phyloP scores from a whole-genome alignment of 495 filamentous ascomycete species.

The Aspergillus saccharolyticus region DNA sequence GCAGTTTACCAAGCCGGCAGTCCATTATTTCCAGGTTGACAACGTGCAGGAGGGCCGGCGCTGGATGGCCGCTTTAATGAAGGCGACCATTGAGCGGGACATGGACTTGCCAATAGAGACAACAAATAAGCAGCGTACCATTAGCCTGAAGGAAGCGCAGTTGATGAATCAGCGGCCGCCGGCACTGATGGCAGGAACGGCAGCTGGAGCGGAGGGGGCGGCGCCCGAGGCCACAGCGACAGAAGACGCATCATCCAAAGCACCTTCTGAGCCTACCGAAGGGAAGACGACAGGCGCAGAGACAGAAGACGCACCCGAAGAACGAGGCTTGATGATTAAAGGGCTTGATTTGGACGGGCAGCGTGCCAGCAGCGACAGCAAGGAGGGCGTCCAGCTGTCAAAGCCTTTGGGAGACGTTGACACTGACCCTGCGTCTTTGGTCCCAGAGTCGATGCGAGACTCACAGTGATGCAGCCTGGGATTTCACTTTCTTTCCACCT shows the following conservation, averaged over 20 bases:
- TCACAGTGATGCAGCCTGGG: constrained; percentile 3
- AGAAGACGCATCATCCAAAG: not conserved
- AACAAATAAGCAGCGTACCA: constrained; percentile 93
- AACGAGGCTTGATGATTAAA: constrained; percentile 35
- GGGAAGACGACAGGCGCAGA: no score
- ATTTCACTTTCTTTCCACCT: constrained; percentile 3
- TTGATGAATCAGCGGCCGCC: constrained; percentile 83
- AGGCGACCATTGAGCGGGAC: constrained; percentile 96
- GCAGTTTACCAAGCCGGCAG: constrained; percentile 92
- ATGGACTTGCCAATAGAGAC: constrained; percentile 69
- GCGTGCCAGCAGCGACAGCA: constrained; percentile 15
- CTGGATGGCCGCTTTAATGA: constrained; percentile 99
- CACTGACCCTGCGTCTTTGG: constrained; percentile 18
- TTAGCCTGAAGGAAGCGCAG: constrained; percentile 77
- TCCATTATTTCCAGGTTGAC: constrained; percentile 96
- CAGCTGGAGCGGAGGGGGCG: constrained; percentile 7
- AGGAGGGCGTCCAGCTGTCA: constrained; percentile 13
- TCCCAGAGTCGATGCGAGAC: constrained; percentile 27
- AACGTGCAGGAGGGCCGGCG: constrained; percentile 79
- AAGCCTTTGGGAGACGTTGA: constrained; percentile 28
- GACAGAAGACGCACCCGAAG: constrained; percentile 9
- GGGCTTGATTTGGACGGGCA: constrained; percentile 28
- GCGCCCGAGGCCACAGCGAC: constrained; percentile 5
- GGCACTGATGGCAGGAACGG: constrained; percentile 60
- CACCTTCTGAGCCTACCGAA: not conserved